phyloP scores from a whole-genome alignment of 441 rosid genomes.

The Biscutella laevigata region DNA sequence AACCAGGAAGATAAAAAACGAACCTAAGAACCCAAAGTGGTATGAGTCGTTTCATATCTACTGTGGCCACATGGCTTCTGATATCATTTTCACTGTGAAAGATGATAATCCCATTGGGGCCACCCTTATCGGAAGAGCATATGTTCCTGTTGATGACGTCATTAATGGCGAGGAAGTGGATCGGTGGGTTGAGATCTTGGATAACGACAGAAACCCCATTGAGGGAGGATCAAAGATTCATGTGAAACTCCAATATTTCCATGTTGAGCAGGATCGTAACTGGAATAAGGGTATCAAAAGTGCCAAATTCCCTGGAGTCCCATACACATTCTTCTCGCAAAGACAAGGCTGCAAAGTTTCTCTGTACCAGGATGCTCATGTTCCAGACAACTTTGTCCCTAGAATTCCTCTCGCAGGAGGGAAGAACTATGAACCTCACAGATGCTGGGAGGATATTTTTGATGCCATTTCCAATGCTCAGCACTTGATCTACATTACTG shows the following conservation, averaged over 20 bases:
- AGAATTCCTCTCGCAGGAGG: conserved; percentile 88
- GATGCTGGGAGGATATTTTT: conserved; percentile 96
- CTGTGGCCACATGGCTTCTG: conserved; percentile 75
- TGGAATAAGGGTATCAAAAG: conserved; percentile 65
- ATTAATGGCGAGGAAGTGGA: conserved; percentile 71
- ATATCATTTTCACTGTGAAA: conserved; percentile 78
- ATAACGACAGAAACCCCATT: conserved; percentile 58
- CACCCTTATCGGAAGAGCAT: conserved; percentile 79
- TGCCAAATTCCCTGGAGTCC: conserved; percentile 80
- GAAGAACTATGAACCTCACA: conserved; percentile 75
- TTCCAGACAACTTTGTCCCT: conserved; percentile 82
- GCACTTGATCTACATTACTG: conserved; percentile 86
- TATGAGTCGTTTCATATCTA: conserved; percentile 89
- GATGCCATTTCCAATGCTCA: conserved; percentile 80
- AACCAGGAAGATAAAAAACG: conserved; percentile 61
- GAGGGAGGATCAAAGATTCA: conserved; percentile 62
- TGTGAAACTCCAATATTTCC: conserved; percentile 73
- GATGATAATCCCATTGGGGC: conserved; percentile 91
- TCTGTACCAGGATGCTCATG: conserved; percentile 87
- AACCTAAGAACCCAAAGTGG: conserved; percentile 69
- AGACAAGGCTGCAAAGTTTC: conserved; percentile 83
- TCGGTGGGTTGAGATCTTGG: conserved; percentile 72
- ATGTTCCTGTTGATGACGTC: conserved; percentile 62
- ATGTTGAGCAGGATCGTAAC: conserved; percentile 53
- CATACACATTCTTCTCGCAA: conserved; percentile 79